Evolutionary conservation across 2,329 filamentous ascomycete species (phyloP), one percentile per base, ranked within the genome.

Genomic region (Atkinsonella hypoxylon): DNA sequence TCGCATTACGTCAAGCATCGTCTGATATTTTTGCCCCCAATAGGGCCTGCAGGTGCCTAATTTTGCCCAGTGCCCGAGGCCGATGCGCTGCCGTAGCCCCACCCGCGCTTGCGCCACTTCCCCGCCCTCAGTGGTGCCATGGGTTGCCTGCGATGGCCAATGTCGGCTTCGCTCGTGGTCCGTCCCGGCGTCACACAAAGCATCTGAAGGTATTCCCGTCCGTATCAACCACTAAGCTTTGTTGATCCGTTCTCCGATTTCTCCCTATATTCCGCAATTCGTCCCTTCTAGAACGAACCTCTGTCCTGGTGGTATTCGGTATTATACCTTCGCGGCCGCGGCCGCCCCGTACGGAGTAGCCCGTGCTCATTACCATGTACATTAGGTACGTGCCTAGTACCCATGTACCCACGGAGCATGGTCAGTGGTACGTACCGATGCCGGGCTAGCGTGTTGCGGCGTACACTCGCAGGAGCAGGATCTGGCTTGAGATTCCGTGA

Each of bases 401-500:
- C n/a, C n/a, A n/a, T n/a, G n/a, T n/a, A n/a, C n/a, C n/a, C n/a
- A n/a, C n/a, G n/a, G n/a, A 45, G n/a, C 15, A 9, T 32, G 26
- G 5, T 20, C 15, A n/a, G 26, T 13, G 13, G 42, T 44, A 22
- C 18, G 12, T 32, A 15, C 17, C 13, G 26, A 12, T 15, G 18
- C 9, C n/a, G 22, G 34, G 3, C 15, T 43, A 45, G 41, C 8
- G 47, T 40, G 17, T 36, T 17, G 38, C 47, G 49, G 49, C 39
- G 38, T n/a, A n/a, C n/a, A n/a, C 38, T 44, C 43, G 44, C 44
- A 26, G 36, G 38, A 10, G 20, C 42, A 15, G 30, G 10, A 26
- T 36, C 46, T 45, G 22, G 50, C 50, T 48, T 39, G 39, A 10
- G 48, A 48, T 40, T 31, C 44, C 34, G 49, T 11, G 18, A 32